Conservation (phyloP, 306 rosid genomes). For the Abrus pulchellus region DNA sequence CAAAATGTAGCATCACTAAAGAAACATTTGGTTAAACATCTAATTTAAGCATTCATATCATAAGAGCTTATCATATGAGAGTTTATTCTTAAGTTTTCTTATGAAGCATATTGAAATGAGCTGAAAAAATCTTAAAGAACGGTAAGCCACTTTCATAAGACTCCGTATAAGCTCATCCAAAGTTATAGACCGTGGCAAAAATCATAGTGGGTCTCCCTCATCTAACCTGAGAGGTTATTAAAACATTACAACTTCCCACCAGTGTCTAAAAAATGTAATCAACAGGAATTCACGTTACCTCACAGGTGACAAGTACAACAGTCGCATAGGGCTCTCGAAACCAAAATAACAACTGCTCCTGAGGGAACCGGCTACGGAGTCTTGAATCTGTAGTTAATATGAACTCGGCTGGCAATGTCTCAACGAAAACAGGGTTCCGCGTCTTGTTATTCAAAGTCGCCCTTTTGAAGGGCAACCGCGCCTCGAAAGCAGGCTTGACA, state of each 20-base stretch:
- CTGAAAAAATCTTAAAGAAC: background rate
- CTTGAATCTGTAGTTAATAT: constrained; percentile 96
- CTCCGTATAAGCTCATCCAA: background rate
- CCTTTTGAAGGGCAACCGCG: constrained; percentile 79
- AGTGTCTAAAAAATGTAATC: constrained; percentile 21
- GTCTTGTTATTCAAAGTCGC: constrained; percentile 95
- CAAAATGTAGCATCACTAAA: constrained; percentile 14
- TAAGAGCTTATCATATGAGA: background rate
- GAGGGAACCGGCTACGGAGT: constrained; percentile 95
- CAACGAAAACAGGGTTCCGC: constrained; percentile 76
- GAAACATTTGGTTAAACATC: background rate
- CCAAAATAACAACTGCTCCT: constrained; percentile 91
- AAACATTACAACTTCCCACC: constrained; percentile 20
- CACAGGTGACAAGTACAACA: constrained; percentile 91
- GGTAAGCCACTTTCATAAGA: background rate
- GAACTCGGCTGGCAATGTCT: constrained; percentile 78
- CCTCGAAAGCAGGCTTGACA: constrained; percentile 84
- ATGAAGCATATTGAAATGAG: background rate
- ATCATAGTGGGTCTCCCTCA: constrained; percentile 24
- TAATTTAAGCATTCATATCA: background rate
- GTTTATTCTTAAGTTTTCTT: background rate
- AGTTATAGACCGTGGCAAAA: constrained; percentile 32
- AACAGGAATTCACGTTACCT: constrained; percentile 61
- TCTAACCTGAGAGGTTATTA: constrained; percentile 20
- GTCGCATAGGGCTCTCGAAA: constrained; percentile 97